Base-by-base conservation (phyloP, 2,329 filamentous ascomycete species). In the Fusarium proliferatum region DNA sequence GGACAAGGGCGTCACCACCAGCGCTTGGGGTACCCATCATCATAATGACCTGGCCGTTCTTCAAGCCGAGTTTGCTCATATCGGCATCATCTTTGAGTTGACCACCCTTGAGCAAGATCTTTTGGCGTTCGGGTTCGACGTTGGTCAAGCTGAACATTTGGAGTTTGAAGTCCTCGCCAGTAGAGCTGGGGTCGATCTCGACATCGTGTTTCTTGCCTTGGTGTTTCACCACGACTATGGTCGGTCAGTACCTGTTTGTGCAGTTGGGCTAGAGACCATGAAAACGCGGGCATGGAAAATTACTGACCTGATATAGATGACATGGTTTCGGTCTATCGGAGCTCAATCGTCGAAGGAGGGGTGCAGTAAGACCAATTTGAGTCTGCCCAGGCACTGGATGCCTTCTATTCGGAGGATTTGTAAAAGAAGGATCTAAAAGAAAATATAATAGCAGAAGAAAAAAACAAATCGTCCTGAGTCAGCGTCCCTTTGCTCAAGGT, bases 31-130 rank as follows among this genome's bases (percentile, higher is more conserved):
- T 96, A 42, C 97, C 97, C 89, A 99, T 94, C 93, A 99, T 97
- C 91, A 97, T 97, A 81, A 99, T 93, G 28, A 87, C 89, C 82
- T 97, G 94, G 64, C 93, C 93, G 39, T 93, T 86, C 87, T 97
- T 98, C 78, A 97, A 91, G 78, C 92, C 92, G 69, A 98, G 88
- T 78, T 92, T 93, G 74, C 91, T 91, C 82, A 99, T 91, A 67
- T 94, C 92, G 66, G 94, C 94, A 80, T 98, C 95, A 89, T 99
- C 93, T 84, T 98, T 99, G 77, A 99, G 90, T 83, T 97, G 94
- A 73, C 94, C 94, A 74, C 95, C 95, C 84, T 97, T 98, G 83
- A 98, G 90, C 64, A 99, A 85, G 77, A 99, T 94, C 86, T 98
- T 98, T 84, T 99, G 97, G 71, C 96, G 93, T 72, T 97, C 94